Evolutionary conservation across 352 stramenopile genomes (phyloP).

Genomic region (Thalassiosira allenii): DNA sequence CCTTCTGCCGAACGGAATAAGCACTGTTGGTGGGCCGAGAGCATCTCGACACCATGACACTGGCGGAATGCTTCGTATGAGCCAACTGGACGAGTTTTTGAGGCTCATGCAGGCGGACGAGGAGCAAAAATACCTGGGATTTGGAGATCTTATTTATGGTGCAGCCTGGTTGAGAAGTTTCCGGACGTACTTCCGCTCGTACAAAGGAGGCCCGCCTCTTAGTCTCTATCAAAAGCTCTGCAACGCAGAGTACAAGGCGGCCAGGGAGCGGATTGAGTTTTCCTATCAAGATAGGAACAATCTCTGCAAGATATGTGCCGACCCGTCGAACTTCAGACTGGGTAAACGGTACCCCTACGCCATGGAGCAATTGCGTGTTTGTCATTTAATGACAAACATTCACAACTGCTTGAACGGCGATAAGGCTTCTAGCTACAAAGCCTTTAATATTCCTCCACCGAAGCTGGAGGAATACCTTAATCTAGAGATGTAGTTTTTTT

Average conservation of each 20-base stretch:
- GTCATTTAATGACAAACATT: slow-evolving; percentile 42
- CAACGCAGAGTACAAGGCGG: slow-evolving; percentile 18
- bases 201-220: neutral
- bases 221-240: slow-evolving; percentile 1
- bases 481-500: slow-evolving; percentile 13
- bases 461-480: slow-evolving; percentile 37
- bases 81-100: slow-evolving; percentile 35
- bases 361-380: slow-evolving; percentile 44
- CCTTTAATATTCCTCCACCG: slow-evolving; percentile 27
- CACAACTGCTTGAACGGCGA: slow-evolving; percentile 45
- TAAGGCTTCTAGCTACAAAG: slow-evolving; percentile 13
- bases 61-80: slow-evolving; percentile 12
- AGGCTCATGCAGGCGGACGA: slow-evolving; percentile 3
- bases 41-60: slow-evolving; percentile 16
- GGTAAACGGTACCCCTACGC: slow-evolving; percentile 32
- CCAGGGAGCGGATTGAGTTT: slow-evolving; percentile 29
- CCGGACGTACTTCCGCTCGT: slow-evolving; percentile 17
- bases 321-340: neutral
- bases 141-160: slow-evolving; percentile 36
- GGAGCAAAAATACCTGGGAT: slow-evolving; percentile 1
- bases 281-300: slow-evolving; percentile 25
- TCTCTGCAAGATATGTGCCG: slow-evolving; percentile 13
- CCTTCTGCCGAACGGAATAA: slow-evolving; percentile 49
- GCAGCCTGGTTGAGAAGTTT: slow-evolving; percentile 1
- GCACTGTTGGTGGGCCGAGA: slow-evolving; percentile 25